Evolutionary conservation across 1,139 yeast genomes (phyloP), one percentile per base, ranked within the genome.

Genomic region (Taphrina sp.): DNA sequence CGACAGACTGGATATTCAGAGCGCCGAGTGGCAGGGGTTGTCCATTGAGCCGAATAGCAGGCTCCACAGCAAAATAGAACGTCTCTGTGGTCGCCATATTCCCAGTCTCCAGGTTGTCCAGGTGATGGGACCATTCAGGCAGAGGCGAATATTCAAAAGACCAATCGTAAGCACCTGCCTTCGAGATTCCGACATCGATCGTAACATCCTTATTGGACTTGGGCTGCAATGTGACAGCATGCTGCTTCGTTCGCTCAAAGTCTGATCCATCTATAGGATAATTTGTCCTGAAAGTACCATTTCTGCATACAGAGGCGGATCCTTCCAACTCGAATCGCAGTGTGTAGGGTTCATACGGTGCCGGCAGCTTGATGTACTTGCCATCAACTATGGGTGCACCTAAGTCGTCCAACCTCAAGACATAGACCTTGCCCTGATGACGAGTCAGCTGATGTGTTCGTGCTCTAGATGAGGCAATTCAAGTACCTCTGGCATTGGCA

Each of bases 1-100:
- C 80, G 35, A 92, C 83, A 1, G 95, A 81, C 69, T 90, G 94
- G 66, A 92, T 75, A 55, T 87, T 83, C 62, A 92, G 76, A n/a
- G 90, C 77, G 65, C 90, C 86, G 65, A 90, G 77, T 0, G 92
- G 83, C 20, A 90, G 65, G 62, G 76, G 81, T 28, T 75, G 68
- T 37, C 74, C 80, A 53, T 79, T 75, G 58, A 86, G 72, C 42
- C 73, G 71, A 60, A 92, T 76, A 23, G 82, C 80, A 3, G 96
- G 95, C 1, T 92, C 89, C 4, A 85, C 95, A 38, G 81, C 83
- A 69, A 90, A 86, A 70, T 87, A 84, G 69, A 73, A 81, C 64
- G 1, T 94, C 81, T 59, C 64, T 41, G 54, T 37, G 7, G 37
- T 45, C 12, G 22, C 16, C 22, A 19, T 14, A 28, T 38, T 34